phyloP scores from a whole-genome alignment of 2,329 filamentous ascomycete genomes.

The Fusarium nelsonii region DNA sequence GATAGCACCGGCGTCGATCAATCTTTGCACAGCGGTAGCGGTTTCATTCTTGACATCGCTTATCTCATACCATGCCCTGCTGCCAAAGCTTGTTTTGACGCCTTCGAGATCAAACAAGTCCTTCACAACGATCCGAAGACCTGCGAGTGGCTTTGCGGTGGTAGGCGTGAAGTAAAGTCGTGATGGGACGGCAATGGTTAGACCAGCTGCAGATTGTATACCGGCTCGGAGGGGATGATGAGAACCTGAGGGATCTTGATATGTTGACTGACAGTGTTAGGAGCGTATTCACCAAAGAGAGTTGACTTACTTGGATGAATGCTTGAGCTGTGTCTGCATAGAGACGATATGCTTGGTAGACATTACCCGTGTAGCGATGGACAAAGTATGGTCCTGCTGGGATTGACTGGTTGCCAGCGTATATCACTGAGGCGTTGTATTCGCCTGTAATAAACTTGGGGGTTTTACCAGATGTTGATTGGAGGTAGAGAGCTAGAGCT shows the following conservation, averaged over 20 bases:
- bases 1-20: conserved; percentile 29
- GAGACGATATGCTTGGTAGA: conserved; percentile 13
- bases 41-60: neutral
- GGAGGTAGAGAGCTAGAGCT: conserved; percentile 2
- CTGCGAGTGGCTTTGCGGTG: neutral
- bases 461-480: neutral
- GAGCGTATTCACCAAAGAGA: neutral
- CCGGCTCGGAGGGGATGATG: conserved; percentile 27
- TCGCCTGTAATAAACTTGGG: rapidly evolving
- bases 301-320: conserved; percentile 17
- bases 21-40: conserved; percentile 4
- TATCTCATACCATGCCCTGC: conserved; percentile 19
- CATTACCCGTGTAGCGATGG: conserved; percentile 5
- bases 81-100: conserved; percentile 26
- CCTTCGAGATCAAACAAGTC: conserved; percentile 29
- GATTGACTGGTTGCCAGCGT: neutral
- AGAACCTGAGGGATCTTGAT: conserved; percentile 21
- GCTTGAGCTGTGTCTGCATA: conserved; percentile 22
- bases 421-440: neutral
- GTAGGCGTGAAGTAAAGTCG: neutral
- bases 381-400: conserved; percentile 24
- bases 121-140: conserved; percentile 24
- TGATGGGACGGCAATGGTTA: conserved; percentile 23
- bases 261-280: conserved; percentile 15
- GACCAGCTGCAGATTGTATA: conserved; percentile 7